Base-by-base conservation (phyloP, 768 basidiomycete species). In the Collybia sordida region DNA sequence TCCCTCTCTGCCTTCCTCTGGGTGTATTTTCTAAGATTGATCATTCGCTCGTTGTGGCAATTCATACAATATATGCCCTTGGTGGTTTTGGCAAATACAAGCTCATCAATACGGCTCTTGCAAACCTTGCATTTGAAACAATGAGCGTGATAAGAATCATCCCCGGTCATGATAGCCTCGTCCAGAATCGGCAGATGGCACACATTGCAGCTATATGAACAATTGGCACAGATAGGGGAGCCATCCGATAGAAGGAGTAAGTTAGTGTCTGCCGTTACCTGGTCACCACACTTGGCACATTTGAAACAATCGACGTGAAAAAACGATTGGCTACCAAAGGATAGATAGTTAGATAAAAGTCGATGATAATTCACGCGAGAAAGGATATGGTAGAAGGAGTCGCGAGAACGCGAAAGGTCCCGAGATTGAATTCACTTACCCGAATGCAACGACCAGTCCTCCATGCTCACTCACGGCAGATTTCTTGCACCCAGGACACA, bases 11-110 rank as follows among this genome's bases (percentile, higher is more conserved):
- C 83, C 62, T 91, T 86, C 66, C 89, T 90, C 70, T 98, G 94
- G 2, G 90, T 88, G 66, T 98, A 92, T 52, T 88, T 85, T 57
- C 93, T 73, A 55, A 93, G 94, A 59, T 90, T 85, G 28, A 92
- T 93, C 71, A 98, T 97, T 53, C 97, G 90, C 52, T 98, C 93
- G 68, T 93, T 98, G 64, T 99, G 97, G 61, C 97, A 99, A 42
- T 85, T 81, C 97, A 96, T 98, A 66, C 97, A 99, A 65, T 98
- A 98, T 49, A 98, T 98, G 47, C 97, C 97, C 61, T 97, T 92
- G 52, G 86, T 91, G 0, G 97, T 98, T 75, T 98, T 98, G 51
- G 97, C 97, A 56, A 98, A 99, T 49, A 98, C 93, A 45, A 98
- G 83, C 66, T 99, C 97, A 69, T 98, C 95, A 55, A 99, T 99